These are phyloP conservation scores for Lactuca saligna DNA, from an alignment of 129 eudicot genomes.

Conservation along the genomic window DNA sequence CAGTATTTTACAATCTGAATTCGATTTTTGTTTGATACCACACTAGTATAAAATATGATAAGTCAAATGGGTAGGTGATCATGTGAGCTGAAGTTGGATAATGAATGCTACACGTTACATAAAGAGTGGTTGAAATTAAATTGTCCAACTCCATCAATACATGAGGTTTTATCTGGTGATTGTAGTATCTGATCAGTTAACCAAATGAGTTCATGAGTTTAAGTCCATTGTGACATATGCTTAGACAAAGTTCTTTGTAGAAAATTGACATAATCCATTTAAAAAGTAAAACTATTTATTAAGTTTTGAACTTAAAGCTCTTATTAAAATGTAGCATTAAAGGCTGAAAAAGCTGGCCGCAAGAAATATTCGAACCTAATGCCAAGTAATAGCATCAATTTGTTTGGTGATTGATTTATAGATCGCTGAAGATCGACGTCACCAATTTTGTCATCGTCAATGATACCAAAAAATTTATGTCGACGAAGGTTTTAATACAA, in stretches of 20 bases:
- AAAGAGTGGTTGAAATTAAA: conserved; percentile 15
- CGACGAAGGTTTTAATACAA: conserved; percentile 4
- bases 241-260: background rate
- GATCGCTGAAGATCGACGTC: conserved; percentile 16
- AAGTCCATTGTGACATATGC: background rate
- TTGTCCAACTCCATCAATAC: conserved; percentile 16
- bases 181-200: background rate
- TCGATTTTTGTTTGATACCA: background rate
- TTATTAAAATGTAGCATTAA: no score
- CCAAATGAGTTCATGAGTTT: background rate
- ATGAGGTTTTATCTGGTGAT: background rate
- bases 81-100: background rate
- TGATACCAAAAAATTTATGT: conserved; percentile 14
- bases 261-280: no score
- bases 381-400: background rate
- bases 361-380: no score
- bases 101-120: background rate
- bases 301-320: no score
- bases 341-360: no score
- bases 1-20: no score
- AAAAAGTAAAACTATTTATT: no score
- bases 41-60: no score
- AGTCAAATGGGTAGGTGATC: background rate
- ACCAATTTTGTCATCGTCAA: conserved; percentile 16
- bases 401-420: conserved; percentile 19